Conservation (phyloP, 805 yeast species). For the Ogataea siamensis region DNA sequence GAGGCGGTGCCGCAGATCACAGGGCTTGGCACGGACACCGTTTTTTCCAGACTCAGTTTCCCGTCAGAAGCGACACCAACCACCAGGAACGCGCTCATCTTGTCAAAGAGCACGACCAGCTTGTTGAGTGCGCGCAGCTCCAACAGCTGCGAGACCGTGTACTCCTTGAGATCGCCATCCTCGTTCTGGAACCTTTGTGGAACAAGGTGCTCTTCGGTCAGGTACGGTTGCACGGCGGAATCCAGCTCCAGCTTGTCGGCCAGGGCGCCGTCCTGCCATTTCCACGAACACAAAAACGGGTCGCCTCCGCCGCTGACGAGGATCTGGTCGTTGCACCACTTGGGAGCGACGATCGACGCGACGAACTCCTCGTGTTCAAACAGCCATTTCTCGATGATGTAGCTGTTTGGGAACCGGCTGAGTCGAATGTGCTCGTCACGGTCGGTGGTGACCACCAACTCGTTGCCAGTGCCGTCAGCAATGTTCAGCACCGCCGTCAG, state of each 20-base stretch:
- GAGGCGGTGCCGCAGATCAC: constrained; percentile 29
- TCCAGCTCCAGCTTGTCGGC: constrained; percentile 37
- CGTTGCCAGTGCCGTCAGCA: constrained; percentile 39
- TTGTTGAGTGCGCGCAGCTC: constrained; percentile 31
- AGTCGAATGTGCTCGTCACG: constrained; percentile 95
- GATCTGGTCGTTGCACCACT: constrained; percentile 43
- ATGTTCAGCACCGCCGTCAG: constrained; percentile 68
- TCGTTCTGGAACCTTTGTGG: constrained; percentile 65
- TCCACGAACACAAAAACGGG: constrained; percentile 68
- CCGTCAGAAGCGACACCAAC: constrained; percentile 35
- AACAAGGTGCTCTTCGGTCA: constrained; percentile 58
- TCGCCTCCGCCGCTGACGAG: constrained; percentile 94
- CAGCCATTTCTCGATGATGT: constrained; percentile 74
- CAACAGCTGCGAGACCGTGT: constrained; percentile 41
- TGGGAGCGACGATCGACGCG: constrained; percentile 58
- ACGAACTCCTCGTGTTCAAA: constrained; percentile 88
- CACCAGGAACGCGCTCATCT: constrained; percentile 41
- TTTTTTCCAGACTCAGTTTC: constrained; percentile 32
- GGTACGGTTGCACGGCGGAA: constrained; percentile 43
- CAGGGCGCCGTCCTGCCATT: constrained; percentile 54
- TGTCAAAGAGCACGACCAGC: constrained; percentile 47
- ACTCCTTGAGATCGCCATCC: constrained; percentile 44
- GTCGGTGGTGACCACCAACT: constrained; percentile 74
- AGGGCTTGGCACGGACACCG: constrained; percentile 29
- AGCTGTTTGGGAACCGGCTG: constrained; percentile 75